Evolutionary conservation across 257 asterid genomes (phyloP).

Genomic region (Solanum corneliomulleri): DNA sequence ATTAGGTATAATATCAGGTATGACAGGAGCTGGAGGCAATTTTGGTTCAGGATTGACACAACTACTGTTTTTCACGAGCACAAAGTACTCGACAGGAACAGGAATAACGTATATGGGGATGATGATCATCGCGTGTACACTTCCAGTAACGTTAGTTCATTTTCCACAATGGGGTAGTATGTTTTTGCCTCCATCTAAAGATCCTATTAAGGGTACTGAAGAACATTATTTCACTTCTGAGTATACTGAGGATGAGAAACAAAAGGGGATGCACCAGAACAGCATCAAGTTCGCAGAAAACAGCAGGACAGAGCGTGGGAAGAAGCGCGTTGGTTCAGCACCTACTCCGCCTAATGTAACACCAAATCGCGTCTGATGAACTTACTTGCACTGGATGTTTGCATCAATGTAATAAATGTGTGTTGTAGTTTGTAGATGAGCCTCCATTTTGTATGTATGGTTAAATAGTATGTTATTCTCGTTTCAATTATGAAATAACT

Average conservation of each 20-base stretch:
- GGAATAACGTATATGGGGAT: conserved; percentile 31
- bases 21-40: conserved; percentile 58
- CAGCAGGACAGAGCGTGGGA: conserved; percentile 7
- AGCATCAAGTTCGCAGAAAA: conserved; percentile 19
- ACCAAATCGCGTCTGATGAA: not conserved
- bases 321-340: not conserved
- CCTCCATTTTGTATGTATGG: not conserved
- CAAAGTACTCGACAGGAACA: conserved; percentile 11
- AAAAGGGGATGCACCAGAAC: conserved; percentile 11
- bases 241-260: conserved; percentile 11
- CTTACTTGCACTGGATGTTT: not conserved
- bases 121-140: conserved; percentile 13
- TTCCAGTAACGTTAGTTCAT: conserved; percentile 7
- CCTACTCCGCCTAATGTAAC: conserved; percentile 11
- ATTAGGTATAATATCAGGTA: conserved; percentile 32
- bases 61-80: conserved; percentile 27
- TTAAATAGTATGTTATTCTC: not conserved
- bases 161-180: conserved; percentile 29
- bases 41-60: conserved; percentile 53
- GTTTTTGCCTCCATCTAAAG: conserved; percentile 15
- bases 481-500: not conserved
- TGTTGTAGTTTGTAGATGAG: not conserved
- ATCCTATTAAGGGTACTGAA: conserved; percentile 4
- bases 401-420: not conserved
- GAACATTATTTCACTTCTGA: conserved; percentile 11